Conservation (phyloP, 306 rosid genomes). For the Psophocarpus tetragonolobus region DNA sequence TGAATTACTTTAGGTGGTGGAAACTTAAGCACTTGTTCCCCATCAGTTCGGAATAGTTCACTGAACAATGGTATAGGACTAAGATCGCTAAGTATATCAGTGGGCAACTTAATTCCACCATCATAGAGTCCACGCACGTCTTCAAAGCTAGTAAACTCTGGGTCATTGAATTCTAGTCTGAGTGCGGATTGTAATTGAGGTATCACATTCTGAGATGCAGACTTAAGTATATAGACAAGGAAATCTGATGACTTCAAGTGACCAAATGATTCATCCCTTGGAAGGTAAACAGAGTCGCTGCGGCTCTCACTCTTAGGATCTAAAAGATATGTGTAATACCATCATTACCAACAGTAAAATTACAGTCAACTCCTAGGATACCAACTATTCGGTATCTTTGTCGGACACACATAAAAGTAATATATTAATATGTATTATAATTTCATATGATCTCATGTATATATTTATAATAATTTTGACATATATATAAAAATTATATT, state of each 20-base stretch:
- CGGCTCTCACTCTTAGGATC: constrained; percentile 58
- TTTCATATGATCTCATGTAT: too few species aligned
- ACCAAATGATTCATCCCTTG: constrained; percentile 75
- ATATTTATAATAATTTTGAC: too few species aligned
- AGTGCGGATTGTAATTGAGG: constrained; percentile 49
- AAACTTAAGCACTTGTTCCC: constrained; percentile 52
- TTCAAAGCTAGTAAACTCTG: constrained; percentile 56
- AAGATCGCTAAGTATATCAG: constrained; percentile 33
- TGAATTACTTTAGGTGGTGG: constrained; percentile 61
- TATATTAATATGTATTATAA: too few species aligned
- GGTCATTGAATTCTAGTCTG: not conserved
- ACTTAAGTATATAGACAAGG: constrained; percentile 59
- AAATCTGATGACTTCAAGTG: constrained; percentile 70
- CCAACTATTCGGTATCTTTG: too few species aligned
- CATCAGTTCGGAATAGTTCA: constrained; percentile 67
- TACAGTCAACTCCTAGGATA: too few species aligned
- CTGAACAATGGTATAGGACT: constrained; percentile 60
- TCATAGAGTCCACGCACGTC: constrained; percentile 62
- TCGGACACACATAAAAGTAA: too few species aligned
- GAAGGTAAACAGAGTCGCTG: constrained; percentile 56
- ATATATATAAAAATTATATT: too few species aligned
- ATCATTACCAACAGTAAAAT: too few species aligned
- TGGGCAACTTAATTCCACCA: constrained; percentile 64
- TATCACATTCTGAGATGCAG: constrained; percentile 47
- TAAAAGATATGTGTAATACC: constrained; percentile 14